These are phyloP conservation scores for Aspergillus japonicus DNA, from an alignment of 2,329 filamentous ascomycete genomes.

Conservation along the genomic window DNA sequence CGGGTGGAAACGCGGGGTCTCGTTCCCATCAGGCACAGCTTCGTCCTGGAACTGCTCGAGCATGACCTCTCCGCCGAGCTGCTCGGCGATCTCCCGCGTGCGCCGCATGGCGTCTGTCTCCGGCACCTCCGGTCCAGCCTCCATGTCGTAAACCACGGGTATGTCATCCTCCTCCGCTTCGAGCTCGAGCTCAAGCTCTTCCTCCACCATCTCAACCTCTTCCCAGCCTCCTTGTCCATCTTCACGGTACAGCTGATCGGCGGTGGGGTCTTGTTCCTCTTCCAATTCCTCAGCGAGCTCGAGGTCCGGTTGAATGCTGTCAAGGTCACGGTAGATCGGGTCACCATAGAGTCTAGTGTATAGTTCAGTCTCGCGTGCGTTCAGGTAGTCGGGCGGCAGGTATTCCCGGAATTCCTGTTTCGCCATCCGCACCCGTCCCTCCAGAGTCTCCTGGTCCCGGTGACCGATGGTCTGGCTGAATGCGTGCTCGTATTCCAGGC, in stretches of 20 bases:
- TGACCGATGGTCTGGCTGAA: constrained; percentile 32
- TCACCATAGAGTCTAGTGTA: constrained; percentile 81
- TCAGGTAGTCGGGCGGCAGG: constrained; percentile 70
- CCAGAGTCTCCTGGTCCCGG: constrained; percentile 32
- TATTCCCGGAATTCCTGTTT: constrained; percentile 74
- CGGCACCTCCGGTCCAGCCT: constrained; percentile 22
- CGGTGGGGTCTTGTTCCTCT: constrained; percentile 27
- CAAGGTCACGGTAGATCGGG: constrained; percentile 74
- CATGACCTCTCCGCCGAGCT: constrained; percentile 41
- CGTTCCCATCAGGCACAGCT: constrained; percentile 39
- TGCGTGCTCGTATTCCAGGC: constrained; percentile 28
- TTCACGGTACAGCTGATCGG: constrained; percentile 37
- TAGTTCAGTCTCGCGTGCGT: constrained; percentile 66
- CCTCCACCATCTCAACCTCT: neutral
- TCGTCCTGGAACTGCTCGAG: constrained; percentile 46
- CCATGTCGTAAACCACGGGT: constrained; percentile 33
- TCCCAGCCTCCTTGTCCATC: constrained; percentile 32
- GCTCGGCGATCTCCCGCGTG: constrained; percentile 40
- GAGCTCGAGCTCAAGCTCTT: constrained; percentile 12
- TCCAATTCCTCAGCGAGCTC: constrained; percentile 29
- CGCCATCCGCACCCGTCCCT: constrained; percentile 61
- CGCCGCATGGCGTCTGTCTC: constrained; percentile 34
- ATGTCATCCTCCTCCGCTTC: constrained; percentile 22
- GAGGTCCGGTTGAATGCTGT: constrained; percentile 35
- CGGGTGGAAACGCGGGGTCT: constrained; percentile 65